Evolutionary conservation across 306 rosid genomes (phyloP), one percentile per base, ranked within the genome.

Genomic region (Dryas octopetala): DNA sequence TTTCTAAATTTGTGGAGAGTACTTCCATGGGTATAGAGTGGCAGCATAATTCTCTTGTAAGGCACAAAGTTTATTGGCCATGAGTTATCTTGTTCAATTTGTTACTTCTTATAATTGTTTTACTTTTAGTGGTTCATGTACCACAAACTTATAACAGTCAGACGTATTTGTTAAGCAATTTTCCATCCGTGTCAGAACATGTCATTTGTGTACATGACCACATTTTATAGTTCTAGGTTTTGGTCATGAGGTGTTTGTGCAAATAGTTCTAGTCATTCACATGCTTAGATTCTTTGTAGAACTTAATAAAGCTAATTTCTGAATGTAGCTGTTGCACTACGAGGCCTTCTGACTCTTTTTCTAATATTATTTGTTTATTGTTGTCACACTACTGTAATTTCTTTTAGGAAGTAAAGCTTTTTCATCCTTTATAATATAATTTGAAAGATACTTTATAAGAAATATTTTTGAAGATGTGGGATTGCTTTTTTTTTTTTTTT

Each of bases 181-280:
- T 8, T 58, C 6, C 26, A 68, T 49, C 26, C 46, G 7, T 48
- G 59, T 68, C 59, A 45, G 32, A 7, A 17, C 52, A 46, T 55
- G 19, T 26, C 51, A 71, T 13, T 15, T 23, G 26, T 23, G 26
- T 65, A 9, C n/a, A 4, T 71, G 17, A 7, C 9, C 62, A 64
- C 48, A 9, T n/a, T 54, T 0, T 11, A 6, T 70, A 10, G 38
- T 40, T 40, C 63, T n/a, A 7, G 8, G 5, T 10, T 5, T 41
- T 2, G 51, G 55, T 12, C 14, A 6, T 55, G 16, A 38, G 46
- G 6, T 53, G 48, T 32, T 52, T n/a, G 46, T 53, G 59, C 74
- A 51, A 69, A 65, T 65, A 16, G 51, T 43, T 65, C n/a, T 65
- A 44, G 70, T 65, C 51, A 45, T 43, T 65, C 16, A 6, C 15